Conservation (phyloP, 768 basidiomycete genomes). For the Tricholomella constricta region DNA sequence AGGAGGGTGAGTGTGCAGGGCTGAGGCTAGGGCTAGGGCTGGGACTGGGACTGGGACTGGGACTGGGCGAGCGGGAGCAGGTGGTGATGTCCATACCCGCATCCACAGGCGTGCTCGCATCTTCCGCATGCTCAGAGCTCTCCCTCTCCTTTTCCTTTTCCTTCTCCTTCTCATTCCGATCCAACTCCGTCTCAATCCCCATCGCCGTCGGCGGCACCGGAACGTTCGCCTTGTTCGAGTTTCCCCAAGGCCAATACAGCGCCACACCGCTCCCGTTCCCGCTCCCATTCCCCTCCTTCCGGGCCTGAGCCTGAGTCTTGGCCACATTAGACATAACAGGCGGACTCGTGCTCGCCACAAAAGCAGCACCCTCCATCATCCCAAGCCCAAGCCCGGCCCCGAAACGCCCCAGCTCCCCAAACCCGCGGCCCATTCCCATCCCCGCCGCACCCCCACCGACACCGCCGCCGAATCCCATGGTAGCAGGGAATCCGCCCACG, state of each 20-base stretch:
- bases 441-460: no score
- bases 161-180: no score
- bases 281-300: conserved; percentile 2
- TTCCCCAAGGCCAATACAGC: conserved; percentile 22
- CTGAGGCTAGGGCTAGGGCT: not conserved
- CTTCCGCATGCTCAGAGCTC: no score
- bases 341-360: conserved; percentile 36
- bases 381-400: conserved; percentile 7
- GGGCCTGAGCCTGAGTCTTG: not conserved
- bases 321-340: conserved; percentile 25
- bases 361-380: conserved; percentile 8
- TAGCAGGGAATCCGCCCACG: conserved; percentile 13
- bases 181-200: not conserved
- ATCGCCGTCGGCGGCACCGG: not conserved
- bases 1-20: not conserved
- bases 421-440: conserved; percentile 6
- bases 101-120: no score
- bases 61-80: not conserved
- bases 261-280: conserved; percentile 1
- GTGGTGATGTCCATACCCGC: no score
- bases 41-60: not conserved
- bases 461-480: no score
- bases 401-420: not conserved
- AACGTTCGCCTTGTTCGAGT: no score
- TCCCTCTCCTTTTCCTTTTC: no score